Evolutionary conservation across 2,329 filamentous ascomycete genomes (phyloP).

Genomic region (Drechslera avenae): DNA sequence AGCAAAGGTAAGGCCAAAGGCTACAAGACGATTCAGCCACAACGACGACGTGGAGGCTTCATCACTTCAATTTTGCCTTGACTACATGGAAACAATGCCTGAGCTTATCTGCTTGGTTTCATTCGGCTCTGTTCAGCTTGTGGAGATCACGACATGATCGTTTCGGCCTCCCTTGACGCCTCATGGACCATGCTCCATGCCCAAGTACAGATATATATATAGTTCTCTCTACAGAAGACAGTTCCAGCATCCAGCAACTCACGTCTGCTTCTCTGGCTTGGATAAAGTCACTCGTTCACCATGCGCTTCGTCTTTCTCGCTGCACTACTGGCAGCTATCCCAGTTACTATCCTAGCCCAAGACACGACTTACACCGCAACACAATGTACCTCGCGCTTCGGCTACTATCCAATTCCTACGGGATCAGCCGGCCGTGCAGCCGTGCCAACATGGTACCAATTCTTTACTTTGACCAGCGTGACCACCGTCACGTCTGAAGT

Average conservation of each 20-base stretch:
- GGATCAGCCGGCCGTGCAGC: slow-evolving; percentile 1
- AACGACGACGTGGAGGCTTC: too few species aligned
- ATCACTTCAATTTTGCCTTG: too few species aligned
- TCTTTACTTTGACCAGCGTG: slow-evolving; percentile 11
- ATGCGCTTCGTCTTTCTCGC: not conserved
- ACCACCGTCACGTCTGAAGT: slow-evolving; percentile 16
- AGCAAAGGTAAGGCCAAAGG: too few species aligned
- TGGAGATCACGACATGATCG: not conserved
- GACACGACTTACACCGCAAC: slow-evolving; percentile 11
- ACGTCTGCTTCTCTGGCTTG: slow-evolving; percentile 1
- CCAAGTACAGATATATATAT: slow-evolving; percentile 6
- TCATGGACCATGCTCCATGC: not conserved
- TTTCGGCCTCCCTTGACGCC: slow-evolving; percentile 12
- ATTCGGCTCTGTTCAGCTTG: slow-evolving; percentile 7
- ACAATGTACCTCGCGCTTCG: slow-evolving; percentile 22
- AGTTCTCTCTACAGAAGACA: not conserved
- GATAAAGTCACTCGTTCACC: too few species aligned
- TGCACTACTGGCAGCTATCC: too few species aligned
- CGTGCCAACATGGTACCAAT: slow-evolving; percentile 18
- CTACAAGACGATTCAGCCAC: too few species aligned
- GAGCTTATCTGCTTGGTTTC: too few species aligned
- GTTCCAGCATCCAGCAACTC: not conserved
- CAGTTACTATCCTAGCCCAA: slow-evolving; percentile 3
- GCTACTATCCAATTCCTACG: slow-evolving; percentile 18
- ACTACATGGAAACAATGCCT: too few species aligned